Percentiles rank a stretch among this genome's conserved stretches.
phyloP scores from a whole-genome alignment of 441 rosid species.

The Mallotus repandus region DNA sequence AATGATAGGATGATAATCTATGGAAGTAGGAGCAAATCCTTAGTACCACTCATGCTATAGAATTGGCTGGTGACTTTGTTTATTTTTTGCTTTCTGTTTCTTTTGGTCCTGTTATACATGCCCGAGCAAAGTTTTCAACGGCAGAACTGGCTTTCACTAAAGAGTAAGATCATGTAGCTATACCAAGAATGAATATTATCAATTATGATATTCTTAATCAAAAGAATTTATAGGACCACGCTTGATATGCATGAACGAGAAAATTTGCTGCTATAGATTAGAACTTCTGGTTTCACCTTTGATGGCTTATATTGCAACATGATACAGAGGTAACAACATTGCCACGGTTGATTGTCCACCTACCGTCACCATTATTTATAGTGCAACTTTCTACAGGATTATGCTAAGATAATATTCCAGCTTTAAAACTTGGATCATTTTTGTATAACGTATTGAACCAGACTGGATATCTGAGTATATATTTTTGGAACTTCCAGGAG shows the following conservation, averaged over 20 bases:
- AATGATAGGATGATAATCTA: background rate
- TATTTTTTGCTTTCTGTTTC: background rate
- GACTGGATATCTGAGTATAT: conserved; percentile 17
- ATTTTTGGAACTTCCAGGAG: conserved; percentile 49
- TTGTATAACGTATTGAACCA: background rate
- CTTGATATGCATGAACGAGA: background rate
- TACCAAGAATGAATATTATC: background rate
- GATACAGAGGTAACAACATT: background rate
- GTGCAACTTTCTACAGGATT: background rate
- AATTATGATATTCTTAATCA: background rate
- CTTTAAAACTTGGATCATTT: conserved; percentile 6
- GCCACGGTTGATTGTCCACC: background rate
- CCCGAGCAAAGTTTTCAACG: background rate
- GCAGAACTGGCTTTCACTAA: background rate
- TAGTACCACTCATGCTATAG: background rate
- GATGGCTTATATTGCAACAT: background rate
- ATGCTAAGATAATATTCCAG: background rate
- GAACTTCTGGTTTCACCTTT: background rate
- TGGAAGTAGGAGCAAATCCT: background rate
- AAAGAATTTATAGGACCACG: background rate
- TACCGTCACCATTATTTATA: background rate
- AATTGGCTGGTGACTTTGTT: background rate
- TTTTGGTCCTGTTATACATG: background rate
- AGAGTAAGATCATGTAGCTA: background rate
- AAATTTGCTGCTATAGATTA: background rate